Percentiles rank a stretch among this genome's conserved stretches.
phyloP scores from a whole-genome alignment of 2,329 filamentous ascomycete species.

The Ophiosphaerella narmari region DNA sequence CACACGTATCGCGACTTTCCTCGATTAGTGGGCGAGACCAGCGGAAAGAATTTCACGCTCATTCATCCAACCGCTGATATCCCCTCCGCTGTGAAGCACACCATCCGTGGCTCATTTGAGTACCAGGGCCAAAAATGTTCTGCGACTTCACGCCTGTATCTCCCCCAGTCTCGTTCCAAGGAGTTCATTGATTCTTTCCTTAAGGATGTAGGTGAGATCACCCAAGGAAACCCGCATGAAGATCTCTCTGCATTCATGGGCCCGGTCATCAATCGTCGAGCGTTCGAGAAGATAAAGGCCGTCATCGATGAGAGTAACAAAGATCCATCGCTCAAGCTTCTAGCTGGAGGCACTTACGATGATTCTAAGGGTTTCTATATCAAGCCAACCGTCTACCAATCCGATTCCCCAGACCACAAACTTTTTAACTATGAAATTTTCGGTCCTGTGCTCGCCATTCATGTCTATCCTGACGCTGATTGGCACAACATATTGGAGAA shows the following conservation, averaged over 20 bases:
- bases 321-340: slow-evolving; percentile 70
- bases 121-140: slow-evolving; percentile 91
- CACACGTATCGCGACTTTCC: slow-evolving; percentile 82
- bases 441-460: slow-evolving; percentile 73
- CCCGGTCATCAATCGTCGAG: slow-evolving; percentile 78
- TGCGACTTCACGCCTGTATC: slow-evolving; percentile 77
- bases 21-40: slow-evolving; percentile 84
- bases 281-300: slow-evolving; percentile 75
- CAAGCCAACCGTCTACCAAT: slow-evolving; percentile 77
- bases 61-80: slow-evolving; percentile 77
- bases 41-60: slow-evolving; percentile 90
- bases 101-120: slow-evolving; percentile 82
- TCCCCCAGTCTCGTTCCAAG: slow-evolving; percentile 73
- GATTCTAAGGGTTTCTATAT: slow-evolving; percentile 78
- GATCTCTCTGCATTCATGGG: slow-evolving; percentile 78
- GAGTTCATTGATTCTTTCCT: slow-evolving; percentile 69
- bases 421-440: slow-evolving; percentile 80
- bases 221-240: slow-evolving; percentile 67
- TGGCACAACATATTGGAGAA: slow-evolving; percentile 59
- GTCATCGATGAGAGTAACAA: slow-evolving; percentile 77
- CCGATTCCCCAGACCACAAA: slow-evolving; percentile 71
- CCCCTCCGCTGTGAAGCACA: slow-evolving; percentile 77
- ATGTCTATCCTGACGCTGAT: slow-evolving; percentile 74
- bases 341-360: slow-evolving; percentile 77
- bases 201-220: slow-evolving; percentile 68